Evolutionary conservation across 2,329 filamentous ascomycete species (phyloP).

Genomic region (Colletotrichum musae): DNA sequence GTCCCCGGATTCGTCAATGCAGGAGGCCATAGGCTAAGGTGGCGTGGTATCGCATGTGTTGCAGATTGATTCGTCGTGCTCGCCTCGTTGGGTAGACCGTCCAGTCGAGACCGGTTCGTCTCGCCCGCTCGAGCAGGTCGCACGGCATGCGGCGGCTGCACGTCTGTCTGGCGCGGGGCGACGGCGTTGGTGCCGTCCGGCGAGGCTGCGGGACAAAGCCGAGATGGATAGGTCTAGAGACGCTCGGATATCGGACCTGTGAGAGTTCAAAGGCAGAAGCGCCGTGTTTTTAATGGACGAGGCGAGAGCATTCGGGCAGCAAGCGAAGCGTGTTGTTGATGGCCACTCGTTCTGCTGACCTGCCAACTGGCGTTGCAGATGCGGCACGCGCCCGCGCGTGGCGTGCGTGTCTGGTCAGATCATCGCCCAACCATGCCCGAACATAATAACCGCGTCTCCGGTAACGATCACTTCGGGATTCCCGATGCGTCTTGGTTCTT

Average conservation of each 20-base stretch:
- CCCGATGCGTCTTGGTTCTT: neutral
- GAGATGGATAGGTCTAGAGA: slow-evolving; percentile 14
- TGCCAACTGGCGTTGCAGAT: slow-evolving; percentile 13
- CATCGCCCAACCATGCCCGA: slow-evolving; percentile 23
- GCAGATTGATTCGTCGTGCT: slow-evolving; percentile 19
- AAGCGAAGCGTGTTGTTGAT: slow-evolving; percentile 1
- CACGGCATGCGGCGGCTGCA: slow-evolving; percentile 20
- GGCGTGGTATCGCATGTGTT: slow-evolving; percentile 27
- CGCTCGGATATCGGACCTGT: slow-evolving; percentile 1
- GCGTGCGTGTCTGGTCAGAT: slow-evolving; percentile 7
- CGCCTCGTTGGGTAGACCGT: slow-evolving; percentile 28
- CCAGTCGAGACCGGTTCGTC: slow-evolving; percentile 17
- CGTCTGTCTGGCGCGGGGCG: slow-evolving; percentile 23
- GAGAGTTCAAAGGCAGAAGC: neutral
- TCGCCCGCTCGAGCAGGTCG: slow-evolving; percentile 8
- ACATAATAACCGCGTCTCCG: neutral
- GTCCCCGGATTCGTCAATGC: slow-evolving; percentile 12
- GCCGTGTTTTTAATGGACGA: slow-evolving; percentile 6
- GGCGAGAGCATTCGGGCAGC: slow-evolving; percentile 11
- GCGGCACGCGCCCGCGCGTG: neutral
- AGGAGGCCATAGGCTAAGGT: slow-evolving; percentile 5
- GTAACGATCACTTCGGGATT: neutral
- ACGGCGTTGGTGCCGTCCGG: slow-evolving; percentile 8
- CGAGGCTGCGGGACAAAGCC: slow-evolving; percentile 19
- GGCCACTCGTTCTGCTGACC: neutral